These are phyloP conservation scores for Candida lessepsii DNA, from an alignment of 805 yeast genomes.

Conservation along the genomic window DNA sequence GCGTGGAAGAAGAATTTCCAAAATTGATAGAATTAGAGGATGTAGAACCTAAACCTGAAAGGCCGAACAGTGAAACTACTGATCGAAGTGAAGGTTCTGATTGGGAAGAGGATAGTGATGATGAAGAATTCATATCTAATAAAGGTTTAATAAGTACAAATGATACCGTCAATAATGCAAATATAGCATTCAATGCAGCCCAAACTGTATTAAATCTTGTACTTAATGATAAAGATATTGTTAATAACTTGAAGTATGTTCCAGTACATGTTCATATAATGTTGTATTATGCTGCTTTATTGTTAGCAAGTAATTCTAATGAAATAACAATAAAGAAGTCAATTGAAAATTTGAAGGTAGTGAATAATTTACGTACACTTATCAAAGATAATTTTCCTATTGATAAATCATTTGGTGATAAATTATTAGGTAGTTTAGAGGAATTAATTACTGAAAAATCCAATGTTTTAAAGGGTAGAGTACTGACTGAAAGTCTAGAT, in stretches of 20 bases:
- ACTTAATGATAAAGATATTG: conserved; percentile 57
- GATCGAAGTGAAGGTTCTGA: conserved; percentile 4
- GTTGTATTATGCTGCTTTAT: conserved; percentile 64
- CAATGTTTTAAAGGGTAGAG: conserved; percentile 11
- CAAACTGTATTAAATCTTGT: conserved; percentile 59
- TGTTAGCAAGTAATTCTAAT: conserved; percentile 33
- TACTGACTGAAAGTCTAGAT: conserved; percentile 7
- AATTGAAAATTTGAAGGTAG: conserved; percentile 40
- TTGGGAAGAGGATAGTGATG: conserved; percentile 18
- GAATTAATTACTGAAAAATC: conserved; percentile 30
- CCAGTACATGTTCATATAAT: conserved; percentile 74
- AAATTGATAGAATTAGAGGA: conserved; percentile 26
- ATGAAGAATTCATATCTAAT: conserved; percentile 34
- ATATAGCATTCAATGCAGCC: conserved; percentile 62
- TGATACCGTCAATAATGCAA: conserved; percentile 36
- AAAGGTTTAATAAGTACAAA: conserved; percentile 32
- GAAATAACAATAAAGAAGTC: conserved; percentile 26
- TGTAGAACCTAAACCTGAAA: background rate
- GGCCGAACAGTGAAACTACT: background rate
- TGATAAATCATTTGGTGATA: conserved; percentile 50
- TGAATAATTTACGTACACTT: conserved; percentile 43
- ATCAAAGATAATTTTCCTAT: conserved; percentile 49
- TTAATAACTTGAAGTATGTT: conserved; percentile 55
- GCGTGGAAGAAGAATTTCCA: conserved; percentile 28
- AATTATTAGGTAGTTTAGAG: conserved; percentile 36